Evolutionary conservation across 1,139 yeast genomes (phyloP), one percentile per base, ranked within the genome.

Genomic region (Pichia sp.): DNA sequence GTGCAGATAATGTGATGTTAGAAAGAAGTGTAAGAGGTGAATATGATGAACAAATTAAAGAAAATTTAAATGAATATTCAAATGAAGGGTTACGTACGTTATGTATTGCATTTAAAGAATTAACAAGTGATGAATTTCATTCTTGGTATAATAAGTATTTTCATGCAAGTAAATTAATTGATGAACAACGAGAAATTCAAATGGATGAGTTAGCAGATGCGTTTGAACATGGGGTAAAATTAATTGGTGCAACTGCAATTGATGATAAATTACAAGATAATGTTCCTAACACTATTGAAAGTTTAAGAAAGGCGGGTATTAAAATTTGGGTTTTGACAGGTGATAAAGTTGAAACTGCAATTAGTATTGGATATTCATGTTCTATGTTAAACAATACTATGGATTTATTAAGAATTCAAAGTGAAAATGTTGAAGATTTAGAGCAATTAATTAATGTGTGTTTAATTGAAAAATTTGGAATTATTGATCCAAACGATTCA

Each of bases 261-360:
- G 98, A 91, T 62, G 98, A 91, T 64, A 74, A 95, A 55, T 72
- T 91, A 45, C 98, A 91, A 65, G 85, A 80, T 43, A 97, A 97
- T 56, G 98, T 91, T 9, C 96, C 98, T 3, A 89, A 85, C 50
- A 76, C 97, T 1, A 91, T 91, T 62, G 82, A 87, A 8, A 65
- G 82, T 35, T 72, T 91, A 42, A 84, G 83, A n/a, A 75, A 81
- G 50, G 97, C 96, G 5, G 98, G 98, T 55, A 84, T 91, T 51
- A 91, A 91, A 63, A 68, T 91, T 42, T 91, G 98, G 98, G 97
- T 91, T 33, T 70, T 91, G 43, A 91, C 98, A 11, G 98, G 98
- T 62, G 98, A 91, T 64, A 85, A 89, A 65, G 91, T 91, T 38
- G 98, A 91, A 64, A 91, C 98, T 24, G 98, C 98, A 7, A 91